Percentiles rank a stretch among this genome's conserved stretches.
Evolutionary conservation across 768 basidiomycete genomes (phyloP).

Genomic region (Suillus brevipes): DNA sequence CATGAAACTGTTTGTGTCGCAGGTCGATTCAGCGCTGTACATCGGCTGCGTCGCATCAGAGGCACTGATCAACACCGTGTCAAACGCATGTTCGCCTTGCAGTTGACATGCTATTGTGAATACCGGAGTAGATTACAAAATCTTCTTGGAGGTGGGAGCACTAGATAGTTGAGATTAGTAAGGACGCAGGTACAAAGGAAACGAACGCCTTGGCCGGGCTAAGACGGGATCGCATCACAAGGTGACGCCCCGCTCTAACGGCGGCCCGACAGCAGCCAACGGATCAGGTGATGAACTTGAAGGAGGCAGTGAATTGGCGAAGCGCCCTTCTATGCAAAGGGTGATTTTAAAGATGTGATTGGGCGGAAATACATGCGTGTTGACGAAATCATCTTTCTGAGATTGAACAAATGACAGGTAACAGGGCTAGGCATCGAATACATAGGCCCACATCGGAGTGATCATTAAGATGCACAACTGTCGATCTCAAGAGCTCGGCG

Average conservation of each 20-base stretch:
- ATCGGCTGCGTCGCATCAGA: slow-evolving; percentile 4
- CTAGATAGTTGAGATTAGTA: neutral
- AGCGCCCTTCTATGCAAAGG: neutral
- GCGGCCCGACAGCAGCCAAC: neutral
- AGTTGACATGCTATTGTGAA: slow-evolving; percentile 6
- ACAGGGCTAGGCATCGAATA: neutral
- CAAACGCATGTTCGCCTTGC: slow-evolving; percentile 6
- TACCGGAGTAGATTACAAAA: neutral
- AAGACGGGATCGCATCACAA: too few relatives aligned
- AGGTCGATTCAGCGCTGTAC: neutral
- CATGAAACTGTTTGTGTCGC: neutral
- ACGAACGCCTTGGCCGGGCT: neutral
- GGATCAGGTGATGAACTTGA: neutral
- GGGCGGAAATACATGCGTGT: neutral
- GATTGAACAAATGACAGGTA: neutral
- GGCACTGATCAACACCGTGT: slow-evolving; percentile 2
- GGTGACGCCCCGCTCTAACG: neutral
- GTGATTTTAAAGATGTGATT: neutral
- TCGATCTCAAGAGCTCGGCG: neutral
- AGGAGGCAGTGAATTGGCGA: neutral
- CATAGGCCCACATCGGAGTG: neutral
- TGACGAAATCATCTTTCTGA: neutral
- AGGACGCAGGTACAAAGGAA: neutral
- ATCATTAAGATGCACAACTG: neutral
- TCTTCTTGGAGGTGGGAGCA: neutral